A percentile compares a stretch with the other conserved stretches of the same genome.
Evolutionary conservation across 257 asterid species (phyloP).

Genomic region (Solanum chilense): DNA sequence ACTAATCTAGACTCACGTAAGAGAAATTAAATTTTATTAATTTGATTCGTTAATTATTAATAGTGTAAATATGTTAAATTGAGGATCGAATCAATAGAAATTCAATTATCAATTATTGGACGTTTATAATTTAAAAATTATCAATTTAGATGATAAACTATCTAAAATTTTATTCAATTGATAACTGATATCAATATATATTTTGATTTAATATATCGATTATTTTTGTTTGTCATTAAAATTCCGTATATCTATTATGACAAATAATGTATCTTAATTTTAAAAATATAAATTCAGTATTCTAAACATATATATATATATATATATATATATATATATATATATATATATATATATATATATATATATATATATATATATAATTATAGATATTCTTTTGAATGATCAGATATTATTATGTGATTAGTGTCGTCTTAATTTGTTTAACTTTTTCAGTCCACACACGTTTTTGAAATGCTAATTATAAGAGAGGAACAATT

Average conservation of each 20-base stretch:
- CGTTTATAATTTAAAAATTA: no score
- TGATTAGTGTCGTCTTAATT: not conserved
- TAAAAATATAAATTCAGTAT: not conserved
- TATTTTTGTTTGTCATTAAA: no score
- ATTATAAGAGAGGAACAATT: not conserved
- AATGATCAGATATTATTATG: not conserved
- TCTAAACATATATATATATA: not conserved
- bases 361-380: not conserved
- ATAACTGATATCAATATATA: no score
- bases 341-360: not conserved
- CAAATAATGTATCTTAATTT: not conserved
- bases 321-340: not conserved
- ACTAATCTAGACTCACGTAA: not conserved
- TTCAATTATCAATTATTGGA: no score
- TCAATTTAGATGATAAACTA: no score
- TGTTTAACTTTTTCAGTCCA: not conserved
- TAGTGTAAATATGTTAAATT: no score
- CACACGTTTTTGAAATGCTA: not conserved
- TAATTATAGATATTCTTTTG: not conserved
- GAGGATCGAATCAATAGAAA: no score
- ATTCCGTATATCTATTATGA: no score
- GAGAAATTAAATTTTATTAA: no score
- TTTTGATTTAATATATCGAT: no score
- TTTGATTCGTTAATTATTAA: no score
- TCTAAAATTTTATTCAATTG: no score